phyloP scores from a whole-genome alignment of 495 filamentous ascomycete genomes.

The Podospora australis region DNA sequence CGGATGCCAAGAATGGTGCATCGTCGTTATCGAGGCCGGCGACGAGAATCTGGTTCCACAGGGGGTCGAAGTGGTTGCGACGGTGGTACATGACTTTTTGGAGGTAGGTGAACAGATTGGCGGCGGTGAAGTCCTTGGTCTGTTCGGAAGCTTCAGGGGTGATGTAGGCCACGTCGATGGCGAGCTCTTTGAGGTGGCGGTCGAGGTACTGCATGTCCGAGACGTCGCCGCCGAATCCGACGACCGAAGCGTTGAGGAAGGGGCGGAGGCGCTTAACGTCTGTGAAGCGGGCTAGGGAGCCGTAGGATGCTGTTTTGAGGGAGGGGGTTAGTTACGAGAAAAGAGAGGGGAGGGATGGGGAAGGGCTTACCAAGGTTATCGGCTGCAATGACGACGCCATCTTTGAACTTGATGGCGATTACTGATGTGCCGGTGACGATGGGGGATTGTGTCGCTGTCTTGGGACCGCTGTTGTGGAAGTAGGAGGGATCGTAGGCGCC shows the following conservation, averaged over 20 bases:
- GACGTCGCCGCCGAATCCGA: constrained; percentile 91
- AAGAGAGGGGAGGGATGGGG: background rate
- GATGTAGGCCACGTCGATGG: constrained; percentile 88
- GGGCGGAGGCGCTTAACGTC: constrained; percentile 83
- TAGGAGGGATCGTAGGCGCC: constrained; percentile 85
- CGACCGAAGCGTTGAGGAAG: constrained; percentile 69
- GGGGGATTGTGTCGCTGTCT: constrained; percentile 80
- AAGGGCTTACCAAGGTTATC: constrained; percentile 76
- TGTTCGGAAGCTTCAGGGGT: constrained; percentile 39
- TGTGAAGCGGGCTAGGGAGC: constrained; percentile 92
- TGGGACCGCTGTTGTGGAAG: constrained; percentile 61
- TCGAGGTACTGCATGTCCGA: constrained; percentile 98
- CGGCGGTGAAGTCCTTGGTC: constrained; percentile 61
- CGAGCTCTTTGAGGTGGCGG: constrained; percentile 77
- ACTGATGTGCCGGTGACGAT: constrained; percentile 96
- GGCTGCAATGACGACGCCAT: constrained; percentile 91
- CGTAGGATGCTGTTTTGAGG: constrained; percentile 75
- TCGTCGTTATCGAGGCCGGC: constrained; percentile 74
- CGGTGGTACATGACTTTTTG: constrained; percentile 91
- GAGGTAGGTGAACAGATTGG: constrained; percentile 92
- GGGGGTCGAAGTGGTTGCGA: constrained; percentile 88
- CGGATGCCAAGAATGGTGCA: constrained; percentile 81
- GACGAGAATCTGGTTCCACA: constrained; percentile 93
- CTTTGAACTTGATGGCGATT: constrained; percentile 86
- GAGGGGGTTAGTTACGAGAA: background rate